Percentiles rank a stretch among this genome's conserved stretches.
Conservation (phyloP, 2,329 filamentous ascomycete species). For the Diaporthe citrichinensis region DNA sequence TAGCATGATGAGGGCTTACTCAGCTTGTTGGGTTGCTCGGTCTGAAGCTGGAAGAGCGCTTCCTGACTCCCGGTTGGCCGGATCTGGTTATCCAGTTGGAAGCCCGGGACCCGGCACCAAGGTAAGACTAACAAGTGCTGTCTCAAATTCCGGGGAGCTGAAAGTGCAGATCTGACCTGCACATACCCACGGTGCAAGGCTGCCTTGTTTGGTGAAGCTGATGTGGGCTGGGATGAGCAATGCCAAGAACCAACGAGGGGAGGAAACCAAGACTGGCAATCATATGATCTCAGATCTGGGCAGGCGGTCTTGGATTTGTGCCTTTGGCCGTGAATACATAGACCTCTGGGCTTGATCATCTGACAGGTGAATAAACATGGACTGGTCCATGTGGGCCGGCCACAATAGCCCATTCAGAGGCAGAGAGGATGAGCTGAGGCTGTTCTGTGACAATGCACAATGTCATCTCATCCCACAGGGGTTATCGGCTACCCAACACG, state of each 20-base stretch:
- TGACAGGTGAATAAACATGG: neutral
- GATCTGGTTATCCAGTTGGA: too few relatives aligned
- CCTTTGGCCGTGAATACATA: neutral
- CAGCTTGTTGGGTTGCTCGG: neutral
- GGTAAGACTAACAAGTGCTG: neutral
- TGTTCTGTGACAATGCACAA: constrained; percentile 14
- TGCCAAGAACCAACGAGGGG: constrained; percentile 3
- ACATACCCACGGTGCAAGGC: neutral
- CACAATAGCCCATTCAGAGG: neutral
- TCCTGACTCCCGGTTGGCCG: neutral
- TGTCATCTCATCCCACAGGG: constrained; percentile 24
- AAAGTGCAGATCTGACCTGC: constrained; percentile 1
- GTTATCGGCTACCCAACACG: constrained; percentile 19
- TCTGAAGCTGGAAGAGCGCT: neutral
- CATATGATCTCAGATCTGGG: neutral
- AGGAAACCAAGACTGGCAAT: neutral
- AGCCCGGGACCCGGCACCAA: neutral
- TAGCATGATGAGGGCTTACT: neutral
- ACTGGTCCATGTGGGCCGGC: constrained; percentile 2
- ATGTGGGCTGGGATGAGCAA: neutral
- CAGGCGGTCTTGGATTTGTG: neutral
- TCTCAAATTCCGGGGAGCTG: constrained; percentile 2
- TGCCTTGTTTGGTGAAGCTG: constrained; percentile 11
- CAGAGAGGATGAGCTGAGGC: constrained; percentile 5
- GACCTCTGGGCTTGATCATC: neutral